A percentile compares a stretch with the other conserved stretches of the same genome.
Conservation (phyloP, 257 asterid genomes). For the Solanum dulcamara region DNA sequence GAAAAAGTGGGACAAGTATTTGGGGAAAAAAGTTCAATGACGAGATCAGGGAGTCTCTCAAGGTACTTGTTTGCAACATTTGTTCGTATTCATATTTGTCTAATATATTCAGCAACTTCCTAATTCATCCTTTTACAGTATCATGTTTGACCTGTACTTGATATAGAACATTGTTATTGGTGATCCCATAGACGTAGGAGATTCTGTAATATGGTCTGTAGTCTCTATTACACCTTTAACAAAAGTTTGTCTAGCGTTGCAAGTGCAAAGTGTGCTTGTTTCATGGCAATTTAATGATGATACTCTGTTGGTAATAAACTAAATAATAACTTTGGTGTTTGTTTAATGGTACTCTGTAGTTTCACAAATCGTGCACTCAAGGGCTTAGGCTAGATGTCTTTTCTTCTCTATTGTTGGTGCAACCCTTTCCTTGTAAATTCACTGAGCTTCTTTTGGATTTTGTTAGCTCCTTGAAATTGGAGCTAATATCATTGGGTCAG, state of each 20-base stretch:
- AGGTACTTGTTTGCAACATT: slow-evolving; percentile 37
- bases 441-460: not conserved
- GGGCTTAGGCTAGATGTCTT: not conserved
- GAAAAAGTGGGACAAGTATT: slow-evolving; percentile 92
- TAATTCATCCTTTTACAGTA: not conserved
- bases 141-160: not conserved
- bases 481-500: not conserved
- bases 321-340: not conserved
- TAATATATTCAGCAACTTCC: not conserved
- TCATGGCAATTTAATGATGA: not conserved
- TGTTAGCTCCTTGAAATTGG: not conserved
- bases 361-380: not conserved
- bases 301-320: not conserved
- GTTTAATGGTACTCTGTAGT: not conserved
- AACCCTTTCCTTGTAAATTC: not conserved
- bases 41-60: slow-evolving; percentile 90
- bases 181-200: not conserved
- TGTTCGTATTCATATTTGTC: not conserved
- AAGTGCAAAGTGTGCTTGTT: not conserved
- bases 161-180: not conserved
- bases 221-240: not conserved
- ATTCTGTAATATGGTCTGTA: not conserved
- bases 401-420: not conserved
- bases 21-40: slow-evolving; percentile 93
- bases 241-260: not conserved